Evolutionary conservation across 164 flowering plant species (phyloP).

Genomic region (Dillenia turbinata): DNA sequence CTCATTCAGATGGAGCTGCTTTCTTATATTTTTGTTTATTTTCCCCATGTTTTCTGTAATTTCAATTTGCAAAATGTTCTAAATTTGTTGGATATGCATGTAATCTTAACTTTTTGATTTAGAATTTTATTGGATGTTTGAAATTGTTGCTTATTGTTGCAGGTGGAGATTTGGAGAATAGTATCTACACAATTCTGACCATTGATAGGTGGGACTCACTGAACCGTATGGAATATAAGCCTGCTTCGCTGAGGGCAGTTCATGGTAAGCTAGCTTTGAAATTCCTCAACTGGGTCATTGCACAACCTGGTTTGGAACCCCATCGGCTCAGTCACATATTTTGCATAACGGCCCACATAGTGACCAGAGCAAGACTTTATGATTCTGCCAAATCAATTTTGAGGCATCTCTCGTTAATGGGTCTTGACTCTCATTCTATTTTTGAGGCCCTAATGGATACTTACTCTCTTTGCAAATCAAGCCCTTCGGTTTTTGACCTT

Average conservation of each 20-base stretch:
- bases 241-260: slow-evolving; percentile 49
- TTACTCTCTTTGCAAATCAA: slow-evolving; percentile 67
- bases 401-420: slow-evolving; percentile 32
- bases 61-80: not conserved
- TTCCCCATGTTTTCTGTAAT: not conserved
- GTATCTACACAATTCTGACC: slow-evolving; percentile 62
- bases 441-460: slow-evolving; percentile 68
- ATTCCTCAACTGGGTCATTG: slow-evolving; percentile 63
- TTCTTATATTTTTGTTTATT: not conserved
- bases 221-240: slow-evolving; percentile 64
- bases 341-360: slow-evolving; percentile 61
- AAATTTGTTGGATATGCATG: not conserved
- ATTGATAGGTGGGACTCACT: slow-evolving; percentile 81
- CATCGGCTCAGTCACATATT: slow-evolving; percentile 41
- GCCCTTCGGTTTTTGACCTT: slow-evolving; percentile 77
- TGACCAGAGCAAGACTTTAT: slow-evolving; percentile 68
- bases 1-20: too few species aligned
- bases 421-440: slow-evolving; percentile 31
- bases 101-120: not conserved
- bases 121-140: slow-evolving; percentile 1
- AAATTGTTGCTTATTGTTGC: slow-evolving; percentile 8
- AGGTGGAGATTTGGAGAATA: slow-evolving; percentile 42
- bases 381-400: slow-evolving; percentile 52
- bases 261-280: slow-evolving; percentile 80
- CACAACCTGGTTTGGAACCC: slow-evolving; percentile 60